phyloP scores from a whole-genome alignment of 1,139 yeast species.

The Saccharomyces hybrid region DNA sequence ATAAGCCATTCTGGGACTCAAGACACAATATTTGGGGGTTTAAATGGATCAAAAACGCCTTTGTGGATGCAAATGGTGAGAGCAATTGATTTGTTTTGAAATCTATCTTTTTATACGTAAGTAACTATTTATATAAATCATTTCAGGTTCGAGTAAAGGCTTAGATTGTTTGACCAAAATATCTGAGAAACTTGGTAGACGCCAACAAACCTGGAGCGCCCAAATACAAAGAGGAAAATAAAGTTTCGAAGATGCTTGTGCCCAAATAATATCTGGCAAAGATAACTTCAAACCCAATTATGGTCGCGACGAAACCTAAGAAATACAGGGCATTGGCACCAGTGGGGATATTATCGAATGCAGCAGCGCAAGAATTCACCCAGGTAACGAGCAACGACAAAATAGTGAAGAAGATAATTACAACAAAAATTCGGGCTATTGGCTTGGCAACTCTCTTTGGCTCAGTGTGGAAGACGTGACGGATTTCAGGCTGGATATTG shows the following conservation, averaged over 20 bases:
- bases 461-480: conserved; percentile 54
- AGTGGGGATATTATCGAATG: conserved; percentile 35
- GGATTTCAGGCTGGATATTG: conserved; percentile 47
- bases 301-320: conserved; percentile 42
- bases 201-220: conserved; percentile 49
- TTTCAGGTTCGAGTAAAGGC: not conserved
- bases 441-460: conserved; percentile 48
- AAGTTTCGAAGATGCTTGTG: conserved; percentile 61
- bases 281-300: conserved; percentile 53
- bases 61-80: conserved; percentile 22
- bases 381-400: conserved; percentile 36
- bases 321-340: conserved; percentile 23
- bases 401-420: conserved; percentile 32
- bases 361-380: conserved; percentile 42
- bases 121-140: conserved; percentile 1
- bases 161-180: conserved; percentile 12
- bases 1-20: conserved; percentile 31
- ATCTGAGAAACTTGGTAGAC: conserved; percentile 61
- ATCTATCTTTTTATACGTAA: conserved; percentile 1
- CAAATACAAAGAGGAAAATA: conserved; percentile 46
- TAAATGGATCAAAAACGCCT: conserved; percentile 45
- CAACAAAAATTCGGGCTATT: conserved; percentile 49
- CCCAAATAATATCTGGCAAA: conserved; percentile 67
- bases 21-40: conserved; percentile 44
- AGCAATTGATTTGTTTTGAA: not conserved